Evolutionary conservation across 2,329 filamentous ascomycete genomes (phyloP), one percentile per base, ranked within the genome.

Genomic region (Neurospora sp.): DNA sequence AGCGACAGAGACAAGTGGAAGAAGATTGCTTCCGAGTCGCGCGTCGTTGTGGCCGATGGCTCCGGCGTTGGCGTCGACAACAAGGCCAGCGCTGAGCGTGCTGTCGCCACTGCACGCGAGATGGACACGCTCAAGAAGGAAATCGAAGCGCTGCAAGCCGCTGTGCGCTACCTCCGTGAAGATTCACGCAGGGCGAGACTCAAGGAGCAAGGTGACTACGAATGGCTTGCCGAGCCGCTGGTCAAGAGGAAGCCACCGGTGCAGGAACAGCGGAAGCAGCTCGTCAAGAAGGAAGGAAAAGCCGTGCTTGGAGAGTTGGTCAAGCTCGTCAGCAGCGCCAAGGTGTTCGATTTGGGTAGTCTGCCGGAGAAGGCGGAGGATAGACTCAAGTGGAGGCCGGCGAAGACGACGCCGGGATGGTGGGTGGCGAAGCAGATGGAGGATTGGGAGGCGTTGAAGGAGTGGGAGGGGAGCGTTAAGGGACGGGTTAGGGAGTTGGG

Each of bases 41-140:
- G 84, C 33, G 83, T 84, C 10, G 86, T 85, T 71, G 85, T 82
- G 52, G 52, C 23, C 28, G 52, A 62, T 62, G 52, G 52, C 8
- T 62, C 52, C 8, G 84, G 86, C 69, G 80, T 80, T 4, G 81
- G 79, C n/a, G 81, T 77, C 40, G 80, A 75, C 8, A 81, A 83
- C 71, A 87, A 86, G 79, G 84, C 86, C 11, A 86, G 87, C 28
- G 85, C 89, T 76, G 88, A 91, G 76, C 86, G 87, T 36, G 88
- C 90, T 37, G 89, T 91, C 66, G 88, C 89, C 4, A 91, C 88
- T 1, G 88, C 89, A 37, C 86, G 89, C 68, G 91, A 95, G 78
- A 89, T 93, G 81, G 90, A 93, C 73, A 83, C 83, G 10, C 86
- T 94, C 74, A 88, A 89, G 78, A 85, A 85, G 74, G 89, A 95